Evolutionary conservation across 306 rosid genomes (phyloP).

Genomic region (Gynostemma pentaphyllum): DNA sequence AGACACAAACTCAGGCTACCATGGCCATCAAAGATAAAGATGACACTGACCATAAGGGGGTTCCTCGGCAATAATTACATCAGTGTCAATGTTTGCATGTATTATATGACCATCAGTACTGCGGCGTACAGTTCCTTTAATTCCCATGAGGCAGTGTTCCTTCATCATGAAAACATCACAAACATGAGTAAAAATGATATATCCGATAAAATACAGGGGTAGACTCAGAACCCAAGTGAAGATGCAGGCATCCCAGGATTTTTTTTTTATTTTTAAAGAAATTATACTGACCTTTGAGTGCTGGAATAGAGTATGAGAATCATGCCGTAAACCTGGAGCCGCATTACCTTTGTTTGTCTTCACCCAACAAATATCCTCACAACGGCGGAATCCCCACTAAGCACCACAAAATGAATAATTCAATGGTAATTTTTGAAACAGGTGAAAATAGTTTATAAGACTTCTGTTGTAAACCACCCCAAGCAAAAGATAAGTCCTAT

Average conservation of each 20-base stretch:
- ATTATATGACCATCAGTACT: conserved; percentile 99
- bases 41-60: conserved; percentile 85
- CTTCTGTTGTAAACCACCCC: neutral
- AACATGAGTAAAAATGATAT: neutral
- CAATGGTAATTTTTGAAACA: neutral
- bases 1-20: neutral
- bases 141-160: conserved; percentile 99
- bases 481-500: conserved; percentile 1
- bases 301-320: conserved; percentile 92
- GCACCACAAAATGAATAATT: conserved; percentile 16
- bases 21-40: neutral
- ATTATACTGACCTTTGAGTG: conserved; percentile 75
- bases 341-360: conserved; percentile 92
- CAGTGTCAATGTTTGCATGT: conserved; percentile 98
- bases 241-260: neutral
- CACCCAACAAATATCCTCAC: conserved; percentile 99
- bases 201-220: neutral
- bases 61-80: conserved; percentile 94
- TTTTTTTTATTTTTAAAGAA: neutral
- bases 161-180: conserved; percentile 19
- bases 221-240: conserved; percentile 6
- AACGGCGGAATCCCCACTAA: conserved; percentile 99
- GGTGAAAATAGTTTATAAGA: neutral
- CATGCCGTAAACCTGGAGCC: conserved; percentile 83
- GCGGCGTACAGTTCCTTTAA: conserved; percentile 97